Evolutionary conservation across 2,329 filamentous ascomycete genomes (phyloP), one percentile per base, ranked within the genome.

Genomic region (Colletotrichum sp.): DNA sequence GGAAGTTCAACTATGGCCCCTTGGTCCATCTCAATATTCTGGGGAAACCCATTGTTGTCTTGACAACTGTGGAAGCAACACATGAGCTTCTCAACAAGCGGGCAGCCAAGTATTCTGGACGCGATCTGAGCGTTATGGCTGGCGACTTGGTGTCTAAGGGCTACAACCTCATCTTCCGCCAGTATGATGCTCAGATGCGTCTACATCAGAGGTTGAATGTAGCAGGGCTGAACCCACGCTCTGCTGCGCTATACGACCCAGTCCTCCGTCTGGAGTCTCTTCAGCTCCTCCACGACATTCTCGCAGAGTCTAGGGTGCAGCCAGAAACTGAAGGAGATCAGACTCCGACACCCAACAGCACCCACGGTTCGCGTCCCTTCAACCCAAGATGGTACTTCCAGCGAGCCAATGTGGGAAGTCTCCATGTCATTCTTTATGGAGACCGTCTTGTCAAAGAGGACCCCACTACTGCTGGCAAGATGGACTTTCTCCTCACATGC

Each of bases 61-160:
- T 72, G 30, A 75, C 69, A 4, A 75, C 72, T 2, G 63, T 68
- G 9, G 69, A 72, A 8, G 62, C 69, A 13, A 70, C 72, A 18
- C 72, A 75, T 32, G 63, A 75, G n/a, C 68, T 72, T 4, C 16
- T 75, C 10, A 72, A 68, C 55, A 75, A 75, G 10, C 8, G 63
- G 15, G 69, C 72, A 13, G 26, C 62, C 36, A 72, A 63, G 4
- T 72, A 72, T 28, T 72, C 72, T 5, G 62, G 63, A 30, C 62
- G 63, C 3, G 21, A 69, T 15, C 62, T 71, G 30, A 18, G 69
- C 30, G 44, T 55, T 5, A 63, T 62, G 6, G 68, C 30, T 6
- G 39, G 52, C 1, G 62, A 72, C 15, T 36, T 72, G 2, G 30
- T 75, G 2, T 13, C 9, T 5, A 68, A 44, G 2, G 69, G 63